Base-by-base conservation (phyloP, 371 early-diverging fungal species). In the Pancytospora philotis region DNA sequence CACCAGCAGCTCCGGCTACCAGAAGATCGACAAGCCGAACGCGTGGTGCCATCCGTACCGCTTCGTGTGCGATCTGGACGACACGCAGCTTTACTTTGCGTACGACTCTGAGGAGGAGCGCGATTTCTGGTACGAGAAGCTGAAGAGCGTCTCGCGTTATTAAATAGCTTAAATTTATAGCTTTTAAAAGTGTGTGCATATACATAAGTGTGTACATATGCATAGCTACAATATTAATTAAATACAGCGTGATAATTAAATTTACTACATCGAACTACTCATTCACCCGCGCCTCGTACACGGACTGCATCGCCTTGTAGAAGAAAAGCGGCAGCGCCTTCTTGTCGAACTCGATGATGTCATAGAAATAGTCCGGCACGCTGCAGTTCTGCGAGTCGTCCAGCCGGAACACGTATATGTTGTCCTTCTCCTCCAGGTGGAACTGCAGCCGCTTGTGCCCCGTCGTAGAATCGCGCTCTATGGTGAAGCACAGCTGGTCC, bases 71-170 rank as follows among this genome's bases (percentile, higher is more conserved):
- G 4, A 3, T 13, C 25, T 36, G 10, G 13, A 41, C 58, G 28
- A 16, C 32, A 39, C 48, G 8, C 63, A 62, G 2, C 4, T 34
- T 39, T 36, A 60, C 1, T 51, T 77, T 27, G 66, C 62, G 25
- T 77, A 70, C 72, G 74, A 77, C 41, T 52, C 52, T n/a, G 31
- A 55, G 35, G 49, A 55, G 36, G 48, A 37, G 0, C 73, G 74
- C 56, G 69, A 77, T 30, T 66, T 64, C n/a, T 77, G 77, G 77
- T 41, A 51, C 38, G 28, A 3, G 0, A 74, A 55, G 34, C 25
- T 76, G 22, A 13, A 45, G 22, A 34, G 39, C 25, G 50, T 52
- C 30, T 41, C 25, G 10, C 51, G 35, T 6, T 57, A 50, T 38
- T 45, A 45, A 19, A 34, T 41, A 50, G 32, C 22, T 41, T 34